Evolutionary conservation across 192 early-diverging fungal species (phyloP), one percentile per base, ranked within the genome.

Genomic region (Allomyces javanicus): DNA sequence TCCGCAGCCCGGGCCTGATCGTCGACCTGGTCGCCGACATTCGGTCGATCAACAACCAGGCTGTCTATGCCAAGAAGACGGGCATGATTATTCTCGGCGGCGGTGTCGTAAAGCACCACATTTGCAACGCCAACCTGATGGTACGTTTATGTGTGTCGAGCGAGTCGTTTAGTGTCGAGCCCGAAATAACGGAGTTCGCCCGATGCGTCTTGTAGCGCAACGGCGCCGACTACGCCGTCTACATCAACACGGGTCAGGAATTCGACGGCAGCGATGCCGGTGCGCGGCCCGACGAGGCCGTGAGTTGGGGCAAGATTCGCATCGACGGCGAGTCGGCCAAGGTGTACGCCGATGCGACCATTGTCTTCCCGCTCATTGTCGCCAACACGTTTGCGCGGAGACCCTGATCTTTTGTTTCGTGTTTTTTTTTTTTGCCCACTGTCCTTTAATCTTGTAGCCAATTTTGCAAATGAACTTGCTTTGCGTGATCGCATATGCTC

Each of bases 261-360:
- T 97, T 93, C 81, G 96, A 99, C 73, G 96, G 96, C 44, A 90
- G 88, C 74, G 96, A 99, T 75, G 89, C 94, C 24, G 96, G 96
- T 11, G 96, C 96, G 10, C 81, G 91, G 45, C 96, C 96, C 7
- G 96, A 99, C 69, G 96, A 99, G 72, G 96, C 96, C 4, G 87
- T 99, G 43, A 92, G 89, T 21, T 99, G 96, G 96, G 96, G 96
- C 61, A 99, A 99, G 78, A 97, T 99, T 69, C 75, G 81, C 44
- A 69, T 82, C 65, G 74, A 80, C 65, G 92, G 86, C 10, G 81
- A 92, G 72, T 82, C 87, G 23, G 87, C 95, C 68, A 99, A 99
- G 72, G 10, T 98, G 10, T 94, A 90, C 71, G 86, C 91, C 1
- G 95, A 98, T 66, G 95, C 92, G 4, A 86, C 91, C 1, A 73